Base-by-base conservation (phyloP, 169 alveolate species). In the Plasmodium cynomolgi region DNA sequence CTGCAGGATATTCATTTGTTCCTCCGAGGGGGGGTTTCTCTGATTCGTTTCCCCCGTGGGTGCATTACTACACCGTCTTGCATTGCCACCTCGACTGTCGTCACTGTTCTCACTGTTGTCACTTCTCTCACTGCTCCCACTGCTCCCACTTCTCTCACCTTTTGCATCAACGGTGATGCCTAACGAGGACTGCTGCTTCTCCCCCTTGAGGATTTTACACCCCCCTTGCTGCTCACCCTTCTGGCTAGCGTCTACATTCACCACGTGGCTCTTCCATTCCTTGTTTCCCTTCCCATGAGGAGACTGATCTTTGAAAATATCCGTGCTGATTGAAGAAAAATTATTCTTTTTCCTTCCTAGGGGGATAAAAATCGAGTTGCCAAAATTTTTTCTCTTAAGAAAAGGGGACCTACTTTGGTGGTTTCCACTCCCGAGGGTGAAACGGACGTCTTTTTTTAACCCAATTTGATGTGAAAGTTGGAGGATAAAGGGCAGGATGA, bases 291-390 rank as follows among this genome's bases (percentile, higher is more conserved):
- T 75, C 77, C 31, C 37, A 33, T 68, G 7, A 29, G 29, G 3
- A 17, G 29, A 26, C 13, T 6, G 33, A 4, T 84, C 34, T 56
- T 68, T 29, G 2, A 68, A 29, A 23, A 44, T 11, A 11, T 56
- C 72, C 7, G 72, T 50, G 15, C 72, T 37, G 8, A 56, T 84
- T 31, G 93, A 68, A 3, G 90, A 41, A 44, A 80, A 50, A 5
- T 56, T 62, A 2, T 31, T 50, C 62, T 23, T 75, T 8, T 77
- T 92, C 92, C 68, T 44, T 81, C 81, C 23, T 58, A 82, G 13
- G 95, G 50, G 26, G 26, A 68, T 17, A 84, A 44, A 34, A 71
- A 20, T 13, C 11, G 71, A 34, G 44, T 34, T 11, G 68, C 17
- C 13, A 23, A 23, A 6, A 9, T 20, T 6, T 39, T 26, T 84